Base-by-base conservation (phyloP, 2,329 filamentous ascomycete species). In the Tympanopsis confertula region DNA sequence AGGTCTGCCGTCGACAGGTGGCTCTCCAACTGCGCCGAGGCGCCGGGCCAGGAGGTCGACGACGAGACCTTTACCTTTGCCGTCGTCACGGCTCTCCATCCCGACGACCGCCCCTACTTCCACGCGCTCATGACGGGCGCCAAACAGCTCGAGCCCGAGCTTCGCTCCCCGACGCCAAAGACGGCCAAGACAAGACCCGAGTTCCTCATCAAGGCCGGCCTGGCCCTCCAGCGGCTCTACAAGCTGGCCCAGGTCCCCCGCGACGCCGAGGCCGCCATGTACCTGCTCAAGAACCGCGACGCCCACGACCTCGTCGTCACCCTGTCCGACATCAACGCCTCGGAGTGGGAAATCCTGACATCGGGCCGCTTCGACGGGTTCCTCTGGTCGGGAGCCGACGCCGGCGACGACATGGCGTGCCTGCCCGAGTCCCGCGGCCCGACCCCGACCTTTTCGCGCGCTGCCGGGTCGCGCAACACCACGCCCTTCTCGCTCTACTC, bases 311-410 rank as follows among this genome's bases (percentile, higher is more conserved):
- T 78, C 38, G 65, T 81, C 3, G 74, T 74, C 14, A 80, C 76
- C 0, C 56, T 81, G 13, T 69, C 76, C 3, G 75, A 74, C 4
- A 73, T 81, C 38, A 76, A 69, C 39, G 68, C 71, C 41, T 69
- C 71, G 20, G 76, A 81, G 52, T 81, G 76, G 76, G 76, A 81
- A 4, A 78, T 81, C 20, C 59, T 81, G 14, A 69, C 74, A 20
- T 80, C 76, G 1, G 76, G 76, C 19, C 70, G 76, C 22, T 81
- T 81, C 48, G 76, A 80, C 44, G 76, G 76, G 2, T 81, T 81
- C 51, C 59, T 81, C 7, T 75, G 76, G 58, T 78, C 73, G 42
- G 76, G 76, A 14, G 74, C 74, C 12, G 75, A 81, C 7, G 30
- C 10, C 17, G 12, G 10, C 10, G 17, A 68, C 30, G 50, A 56